phyloP scores from a whole-genome alignment of 257 asterid genomes.

The Solanum bulbocastanum region DNA sequence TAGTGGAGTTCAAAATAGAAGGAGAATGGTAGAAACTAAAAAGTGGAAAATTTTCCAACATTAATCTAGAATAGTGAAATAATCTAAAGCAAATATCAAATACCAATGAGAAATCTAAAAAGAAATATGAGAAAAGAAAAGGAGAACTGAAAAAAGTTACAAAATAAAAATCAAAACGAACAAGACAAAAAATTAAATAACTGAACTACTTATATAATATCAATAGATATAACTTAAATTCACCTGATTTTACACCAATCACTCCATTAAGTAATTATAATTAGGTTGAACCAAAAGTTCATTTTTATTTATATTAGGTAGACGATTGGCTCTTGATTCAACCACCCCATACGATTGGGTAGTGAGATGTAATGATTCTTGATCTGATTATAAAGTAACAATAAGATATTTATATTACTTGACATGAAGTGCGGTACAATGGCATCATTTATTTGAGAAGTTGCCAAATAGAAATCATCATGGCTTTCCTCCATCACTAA shows the following conservation, averaged over 20 bases:
- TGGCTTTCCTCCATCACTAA: neutral
- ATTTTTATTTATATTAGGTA: too few relatives aligned
- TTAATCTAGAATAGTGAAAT: too few relatives aligned
- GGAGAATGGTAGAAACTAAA: too few relatives aligned
- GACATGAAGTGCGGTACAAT: neutral
- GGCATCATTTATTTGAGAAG: neutral
- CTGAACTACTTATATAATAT: neutral
- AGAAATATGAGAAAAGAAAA: too few relatives aligned
- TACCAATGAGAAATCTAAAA: too few relatives aligned
- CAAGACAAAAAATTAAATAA: too few relatives aligned
- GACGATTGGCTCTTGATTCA: neutral
- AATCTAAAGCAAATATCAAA: too few relatives aligned
- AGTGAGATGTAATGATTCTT: neutral
- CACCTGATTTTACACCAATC: neutral
- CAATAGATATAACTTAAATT: neutral
- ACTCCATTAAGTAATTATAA: neutral
- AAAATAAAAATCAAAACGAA: too few relatives aligned
- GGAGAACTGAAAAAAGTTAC: too few relatives aligned
- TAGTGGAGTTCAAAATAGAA: neutral
- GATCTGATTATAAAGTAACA: neutral
- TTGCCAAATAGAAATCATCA: neutral
- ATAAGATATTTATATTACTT: neutral
- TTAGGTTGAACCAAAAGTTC: neutral
- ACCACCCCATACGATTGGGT: neutral
- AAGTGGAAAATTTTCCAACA: too few relatives aligned